Evolutionary conservation across 306 rosid genomes (phyloP), one percentile per base, ranked within the genome.

Genomic region (Hippophae gyantsensis): DNA sequence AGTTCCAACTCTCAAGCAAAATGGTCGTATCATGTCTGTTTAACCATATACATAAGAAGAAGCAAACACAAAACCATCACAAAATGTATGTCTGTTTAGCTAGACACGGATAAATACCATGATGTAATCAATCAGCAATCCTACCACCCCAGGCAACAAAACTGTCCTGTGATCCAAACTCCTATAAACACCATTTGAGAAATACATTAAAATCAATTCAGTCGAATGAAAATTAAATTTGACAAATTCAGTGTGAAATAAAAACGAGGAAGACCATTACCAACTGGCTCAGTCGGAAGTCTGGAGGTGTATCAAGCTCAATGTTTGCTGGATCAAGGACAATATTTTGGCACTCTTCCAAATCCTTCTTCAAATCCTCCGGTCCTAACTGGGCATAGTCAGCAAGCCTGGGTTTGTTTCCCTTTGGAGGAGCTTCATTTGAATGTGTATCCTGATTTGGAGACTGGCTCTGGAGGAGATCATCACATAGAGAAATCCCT

Each of bases 381-480:
- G 88, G 73, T 69, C 95, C 97, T 56, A 84, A 73, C 25, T 62
- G 72, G 57, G 89, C 84, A 71, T 89, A 84, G 60, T 78, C 82
- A 42, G 93, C 67, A 67, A 86, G 81, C 55, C 80, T 42, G 6
- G 78, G 78, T 27, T 70, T 81, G 68, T 46, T 32, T 32, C 38
- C 54, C 53, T 56, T 65, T 7, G 64, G 72, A 13, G 63, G 77
- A 53, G 68, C 87, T 18, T 54, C 66, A 66, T 70, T 69, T 26
- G 54, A 75, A 45, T 62, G 64, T 5, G 13, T 67, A 43, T 60
- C 86, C 58, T 85, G 74, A 48, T 12, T 14, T 14, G 97, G 95
- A 65, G 97, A 89, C 56, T 89, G 97, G 70, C 97, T 89, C 11
- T 66, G 89, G 58, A 89, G 70, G 12, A 89, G 66, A 69, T 89